Percentiles rank a stretch among this genome's conserved stretches.
phyloP scores from a whole-genome alignment of 192 early-diverging fungal species.

The Linnemannia exigua region DNA sequence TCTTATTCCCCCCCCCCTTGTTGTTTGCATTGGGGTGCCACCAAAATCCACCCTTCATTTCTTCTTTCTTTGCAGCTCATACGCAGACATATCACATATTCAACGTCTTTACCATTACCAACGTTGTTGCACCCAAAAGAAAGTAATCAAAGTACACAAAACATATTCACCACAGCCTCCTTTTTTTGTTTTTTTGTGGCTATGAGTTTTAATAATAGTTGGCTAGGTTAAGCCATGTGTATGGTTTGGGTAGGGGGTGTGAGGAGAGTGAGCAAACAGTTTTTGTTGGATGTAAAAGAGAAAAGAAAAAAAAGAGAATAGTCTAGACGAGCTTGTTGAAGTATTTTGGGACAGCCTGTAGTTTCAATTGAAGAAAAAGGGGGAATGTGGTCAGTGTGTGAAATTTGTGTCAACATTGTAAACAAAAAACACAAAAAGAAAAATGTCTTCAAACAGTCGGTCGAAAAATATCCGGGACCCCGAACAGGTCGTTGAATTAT shows the following conservation, averaged over 20 bases:
- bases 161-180: not conserved
- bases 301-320: not conserved
- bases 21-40: not conserved
- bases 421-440: constrained; percentile 12
- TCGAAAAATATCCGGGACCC: too few relatives aligned
- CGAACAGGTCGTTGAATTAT: too few relatives aligned
- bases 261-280: not conserved
- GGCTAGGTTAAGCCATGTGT: constrained; percentile 6
- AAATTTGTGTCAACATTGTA: not conserved
- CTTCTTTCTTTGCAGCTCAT: not conserved
- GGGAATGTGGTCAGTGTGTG: not conserved
- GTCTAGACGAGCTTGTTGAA: constrained; percentile 53
- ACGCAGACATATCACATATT: not conserved
- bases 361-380: not conserved
- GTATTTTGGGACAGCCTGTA: constrained; percentile 53
- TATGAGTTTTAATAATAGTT: constrained; percentile 3
- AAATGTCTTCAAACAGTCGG: too few relatives aligned
- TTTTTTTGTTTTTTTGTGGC: not conserved
- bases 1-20: not conserved
- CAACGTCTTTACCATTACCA: not conserved
- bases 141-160: not conserved
- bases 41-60: not conserved
- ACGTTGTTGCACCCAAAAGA: not conserved
- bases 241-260: not conserved
- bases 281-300: not conserved